Evolutionary conservation across 1,284 basidiomycete species (phyloP), one percentile per base, ranked within the genome.

Genomic region (Ganoderma sp.): DNA sequence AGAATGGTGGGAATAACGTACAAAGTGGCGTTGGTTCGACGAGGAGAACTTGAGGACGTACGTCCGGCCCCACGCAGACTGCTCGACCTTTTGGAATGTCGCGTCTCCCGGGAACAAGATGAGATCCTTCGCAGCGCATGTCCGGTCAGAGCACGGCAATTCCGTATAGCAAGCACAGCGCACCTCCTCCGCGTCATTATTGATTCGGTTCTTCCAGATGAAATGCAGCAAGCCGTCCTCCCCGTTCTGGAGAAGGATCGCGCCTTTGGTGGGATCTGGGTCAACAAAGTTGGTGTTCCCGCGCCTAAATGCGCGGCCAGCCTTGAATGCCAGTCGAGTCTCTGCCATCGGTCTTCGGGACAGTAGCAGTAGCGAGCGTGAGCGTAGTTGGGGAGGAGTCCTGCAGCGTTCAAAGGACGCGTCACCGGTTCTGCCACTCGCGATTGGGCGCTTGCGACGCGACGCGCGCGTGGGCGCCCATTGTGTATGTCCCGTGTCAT

Each of bases 21-120:
- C 92, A 77, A 95, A 95, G 76, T 94, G 91, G 68, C 87, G 85
- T 75, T 93, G 90, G 75, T 92, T 84, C 19, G 92, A 94, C 7
- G 91, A 93, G 1, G 88, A 88, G 80, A 94, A 94, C 78, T 90
- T 93, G 74, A 94, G 87, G 68, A 93, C 90, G 75, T 90, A 94
- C 5, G 90, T 87, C 68, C 93, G 83, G 19, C 90, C 91, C 66
- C 81, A 81, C 3, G 83, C 75, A 1, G 87, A 85, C 74, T 92
- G 85, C 2, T 85, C 70, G 14, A 94, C 88, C 77, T 88, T 90
- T 68, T 83, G 82, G 75, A 95, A 92, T 1, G 83, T 85, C n/a
- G 93, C 93, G 78, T 95, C 93, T 2, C 86, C 84, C 1, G 92
- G 91, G 76, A 94, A 92, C 52, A 94, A 79, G 70, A 94, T 92